phyloP scores from a whole-genome alignment of 2,329 filamentous ascomycete genomes.

The Colletotrichum trifolii region DNA sequence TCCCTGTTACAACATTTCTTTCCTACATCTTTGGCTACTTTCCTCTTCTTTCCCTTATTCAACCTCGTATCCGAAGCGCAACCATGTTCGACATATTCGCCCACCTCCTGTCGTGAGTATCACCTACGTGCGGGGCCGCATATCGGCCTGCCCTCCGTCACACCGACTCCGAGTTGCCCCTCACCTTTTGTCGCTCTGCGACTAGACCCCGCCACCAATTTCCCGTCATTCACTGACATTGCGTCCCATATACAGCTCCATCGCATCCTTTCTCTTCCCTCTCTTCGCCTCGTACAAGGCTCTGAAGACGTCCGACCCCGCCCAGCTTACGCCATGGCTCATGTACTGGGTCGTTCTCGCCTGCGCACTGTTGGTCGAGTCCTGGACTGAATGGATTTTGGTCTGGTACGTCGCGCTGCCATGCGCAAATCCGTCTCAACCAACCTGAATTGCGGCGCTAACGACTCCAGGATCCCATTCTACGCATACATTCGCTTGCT shows the following conservation, averaged over 20 bases:
- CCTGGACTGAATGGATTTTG: conserved; percentile 88
- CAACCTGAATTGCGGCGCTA: not conserved
- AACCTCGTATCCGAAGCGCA: conserved; percentile 13
- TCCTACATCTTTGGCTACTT: conserved; percentile 10
- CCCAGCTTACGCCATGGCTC: conserved; percentile 93
- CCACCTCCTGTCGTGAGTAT: conserved; percentile 79
- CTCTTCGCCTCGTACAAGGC: conserved; percentile 99
- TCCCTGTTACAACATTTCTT: conserved; percentile 17
- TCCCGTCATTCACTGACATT: conserved; percentile 18
- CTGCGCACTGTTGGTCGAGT: conserved; percentile 83
- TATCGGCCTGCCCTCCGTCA: not conserved
- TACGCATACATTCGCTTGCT: conserved; percentile 91
- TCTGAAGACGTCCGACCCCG: conserved; percentile 89
- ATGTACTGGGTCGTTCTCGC: conserved; percentile 99
- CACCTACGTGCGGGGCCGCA: conserved; percentile 1
- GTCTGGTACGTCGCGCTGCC: conserved; percentile 68
- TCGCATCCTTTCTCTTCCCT: conserved; percentile 91
- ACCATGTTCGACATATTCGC: conserved; percentile 83
- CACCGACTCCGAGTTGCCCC: not conserved
- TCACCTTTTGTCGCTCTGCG: not conserved
- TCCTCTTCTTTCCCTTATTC: conserved; percentile 9
- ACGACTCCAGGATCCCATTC: conserved; percentile 78
- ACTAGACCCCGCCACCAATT: conserved; percentile 5
- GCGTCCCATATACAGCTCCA: conserved; percentile 65
- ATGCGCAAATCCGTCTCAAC: not conserved